These are phyloP conservation scores for Aureobasidium sp. DNA, from an alignment of 2,329 filamentous ascomycete genomes.

Conservation along the genomic window DNA sequence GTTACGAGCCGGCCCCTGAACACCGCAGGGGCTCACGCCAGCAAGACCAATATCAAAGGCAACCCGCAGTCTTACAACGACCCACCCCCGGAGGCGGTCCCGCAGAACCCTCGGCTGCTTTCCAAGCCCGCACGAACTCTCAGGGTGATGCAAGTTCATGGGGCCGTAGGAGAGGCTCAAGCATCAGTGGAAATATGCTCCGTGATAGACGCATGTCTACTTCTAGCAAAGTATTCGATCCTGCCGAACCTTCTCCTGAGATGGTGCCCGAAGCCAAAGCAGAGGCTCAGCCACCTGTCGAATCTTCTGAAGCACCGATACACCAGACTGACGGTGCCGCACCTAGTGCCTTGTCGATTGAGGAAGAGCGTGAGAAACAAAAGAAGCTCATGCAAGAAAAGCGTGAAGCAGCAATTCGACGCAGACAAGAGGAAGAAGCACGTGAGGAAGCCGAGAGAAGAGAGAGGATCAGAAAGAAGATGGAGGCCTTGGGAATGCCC, in stretches of 20 bases:
- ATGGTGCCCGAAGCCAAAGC: slow-evolving; percentile 20
- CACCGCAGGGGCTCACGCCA: slow-evolving; percentile 62
- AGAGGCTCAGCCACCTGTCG: slow-evolving; percentile 25
- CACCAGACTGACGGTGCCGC: slow-evolving; percentile 15
- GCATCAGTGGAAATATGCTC: slow-evolving; percentile 67
- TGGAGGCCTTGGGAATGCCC: slow-evolving; percentile 61
- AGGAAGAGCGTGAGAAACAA: slow-evolving; percentile 17
- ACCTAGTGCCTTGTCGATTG: slow-evolving; percentile 15
- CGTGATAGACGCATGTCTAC: slow-evolving; percentile 58
- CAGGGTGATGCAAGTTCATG: slow-evolving; percentile 59
- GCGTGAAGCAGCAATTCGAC: slow-evolving; percentile 62
- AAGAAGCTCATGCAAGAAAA: slow-evolving; percentile 58
- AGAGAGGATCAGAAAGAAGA: slow-evolving; percentile 64
- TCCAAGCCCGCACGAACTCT: slow-evolving; percentile 66
- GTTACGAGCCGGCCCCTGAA: slow-evolving; percentile 82
- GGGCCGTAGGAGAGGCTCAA: slow-evolving; percentile 74
- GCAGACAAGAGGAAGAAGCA: slow-evolving; percentile 58
- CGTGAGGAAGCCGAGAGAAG: slow-evolving; percentile 65
- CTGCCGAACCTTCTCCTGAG: slow-evolving; percentile 12
- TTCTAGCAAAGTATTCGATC: slow-evolving; percentile 38
- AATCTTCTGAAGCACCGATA: slow-evolving; percentile 17
- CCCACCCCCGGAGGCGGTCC: slow-evolving; percentile 58
- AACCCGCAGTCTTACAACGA: slow-evolving; percentile 74
- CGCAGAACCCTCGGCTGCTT: slow-evolving; percentile 77
- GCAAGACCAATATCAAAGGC: slow-evolving; percentile 59